phyloP scores from a whole-genome alignment of 345 rosid genomes.

The Lepidium africanum region DNA sequence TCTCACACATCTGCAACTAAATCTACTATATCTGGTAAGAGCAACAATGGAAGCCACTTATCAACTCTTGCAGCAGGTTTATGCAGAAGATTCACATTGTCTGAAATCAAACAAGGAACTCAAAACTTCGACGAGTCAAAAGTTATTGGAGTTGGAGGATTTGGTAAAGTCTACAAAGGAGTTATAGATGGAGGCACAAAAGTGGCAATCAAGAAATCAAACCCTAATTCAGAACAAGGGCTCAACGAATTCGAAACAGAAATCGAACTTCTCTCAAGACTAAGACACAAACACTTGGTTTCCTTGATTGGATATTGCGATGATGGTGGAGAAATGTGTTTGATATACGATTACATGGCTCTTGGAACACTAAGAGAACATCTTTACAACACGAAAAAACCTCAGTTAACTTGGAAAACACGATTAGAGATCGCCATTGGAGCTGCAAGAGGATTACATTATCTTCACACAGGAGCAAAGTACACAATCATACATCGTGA shows the following conservation, averaged over 20 bases:
- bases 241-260: conserved; percentile 76
- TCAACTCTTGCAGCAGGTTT: conserved; percentile 56
- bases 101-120: conserved; percentile 59
- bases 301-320: conserved; percentile 86
- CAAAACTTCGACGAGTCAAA: conserved; percentile 56
- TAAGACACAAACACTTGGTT: conserved; percentile 89
- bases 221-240: conserved; percentile 82
- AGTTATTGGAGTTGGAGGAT: conserved; percentile 85
- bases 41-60: conserved; percentile 39
- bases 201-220: conserved; percentile 83
- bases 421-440: conserved; percentile 76
- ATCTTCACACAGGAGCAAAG: conserved; percentile 87
- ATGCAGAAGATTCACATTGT: conserved; percentile 57
- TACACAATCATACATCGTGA: conserved; percentile 92
- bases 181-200: conserved; percentile 47
- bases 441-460: conserved; percentile 83
- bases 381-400: conserved; percentile 48
- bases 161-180: conserved; percentile 86
- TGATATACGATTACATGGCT: conserved; percentile 90
- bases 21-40: conserved; percentile 45
- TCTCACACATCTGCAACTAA: conserved; percentile 45
- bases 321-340: conserved; percentile 76
- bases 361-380: conserved; percentile 78
- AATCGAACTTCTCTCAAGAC: conserved; percentile 79
- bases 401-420: conserved; percentile 58